Base-by-base conservation (phyloP, 225 moss, liverwort and hornwort species). In the Neckera pumila region DNA sequence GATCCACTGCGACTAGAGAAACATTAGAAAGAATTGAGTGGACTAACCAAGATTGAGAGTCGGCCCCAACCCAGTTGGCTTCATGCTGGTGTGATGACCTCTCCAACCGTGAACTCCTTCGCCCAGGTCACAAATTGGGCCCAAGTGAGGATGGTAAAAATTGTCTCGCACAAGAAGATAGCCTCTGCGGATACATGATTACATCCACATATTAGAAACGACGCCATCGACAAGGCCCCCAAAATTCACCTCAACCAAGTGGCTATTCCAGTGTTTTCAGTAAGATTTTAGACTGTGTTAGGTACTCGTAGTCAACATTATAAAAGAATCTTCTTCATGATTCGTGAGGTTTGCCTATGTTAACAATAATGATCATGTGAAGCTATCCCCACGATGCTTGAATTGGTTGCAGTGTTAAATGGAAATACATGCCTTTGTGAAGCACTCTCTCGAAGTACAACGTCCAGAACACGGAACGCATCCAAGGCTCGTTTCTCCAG, bases 71-170 rank as follows among this genome's bases (percentile, higher is more conserved):
- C 91, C 94, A 79, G 95, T 93, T 42, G 96, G 92, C 75, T 95
- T 92, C 67, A 98, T 90, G 58, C 96, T 97, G 17, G 95, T 94
- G 81, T 98, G 98, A 51, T 93, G 96, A 9, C 98, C 98, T 43
- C 91, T 90, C 98, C 98, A 98, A 23, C 94, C 89, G 56, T 96
- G 92, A 58, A 98, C 96, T 58, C 98, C 98, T 89, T 98, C 97
- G 33, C 95, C 95, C 60, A 98, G 81, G 31, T 96, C 94, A 43
- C 88, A 78, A 38, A 96, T 66, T 5, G 83, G 79, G 10, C 97
- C 98, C 22, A 98, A 91, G 30, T 92, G 84, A 3, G 89, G 92
- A 79, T 97, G 96, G 64, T 94, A 98, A 80, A 95, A 98, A 56
- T 92, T 95, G 75, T 97, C 98, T n/a, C 97, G 92, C 25, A 98